A percentile compares a stretch with the other conserved stretches of the same genome.
Evolutionary conservation across 345 rosid genomes (phyloP).

Genomic region (Populus deltoides): DNA sequence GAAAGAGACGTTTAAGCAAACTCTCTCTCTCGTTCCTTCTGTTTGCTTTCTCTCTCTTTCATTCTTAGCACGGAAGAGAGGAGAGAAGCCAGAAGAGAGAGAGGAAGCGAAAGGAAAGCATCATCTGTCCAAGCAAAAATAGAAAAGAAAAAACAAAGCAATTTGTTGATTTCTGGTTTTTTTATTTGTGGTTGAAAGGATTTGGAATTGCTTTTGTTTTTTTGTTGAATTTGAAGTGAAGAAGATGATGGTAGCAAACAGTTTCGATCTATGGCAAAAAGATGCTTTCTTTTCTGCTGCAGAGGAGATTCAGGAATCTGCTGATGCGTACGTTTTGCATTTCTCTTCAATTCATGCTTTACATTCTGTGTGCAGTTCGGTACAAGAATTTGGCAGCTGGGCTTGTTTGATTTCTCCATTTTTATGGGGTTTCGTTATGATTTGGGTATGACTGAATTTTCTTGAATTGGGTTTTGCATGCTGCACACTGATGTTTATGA

Average conservation of each 20-base stretch:
- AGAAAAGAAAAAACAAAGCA: background rate
- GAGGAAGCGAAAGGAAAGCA: background rate
- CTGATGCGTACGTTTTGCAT: constrained; percentile 57
- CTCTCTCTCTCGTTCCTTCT: background rate
- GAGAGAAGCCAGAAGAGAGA: background rate
- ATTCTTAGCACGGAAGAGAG: constrained; percentile 21
- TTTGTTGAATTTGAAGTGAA: background rate
- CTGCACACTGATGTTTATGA: background rate
- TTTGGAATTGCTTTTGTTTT: background rate
- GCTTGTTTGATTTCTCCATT: background rate
- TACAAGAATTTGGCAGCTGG: background rate
- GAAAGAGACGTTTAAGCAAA: background rate
- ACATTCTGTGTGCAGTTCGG: background rate
- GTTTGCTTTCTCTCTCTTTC: constrained; percentile 32
- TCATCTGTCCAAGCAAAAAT: background rate
- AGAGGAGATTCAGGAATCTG: constrained; percentile 92
- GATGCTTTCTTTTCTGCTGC: constrained; percentile 87
- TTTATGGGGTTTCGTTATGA: too few species aligned
- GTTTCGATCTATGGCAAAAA: constrained; percentile 82
- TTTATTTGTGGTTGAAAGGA: background rate
- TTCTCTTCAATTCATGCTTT: background rate
- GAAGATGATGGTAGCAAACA: constrained; percentile 81
- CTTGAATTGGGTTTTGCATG: background rate
- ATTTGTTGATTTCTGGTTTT: background rate
- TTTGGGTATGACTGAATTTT: background rate